Evolutionary conservation across 345 rosid species (phyloP), one percentile per base, ranked within the genome.

Genomic region (Eucalyptus tenuipes): DNA sequence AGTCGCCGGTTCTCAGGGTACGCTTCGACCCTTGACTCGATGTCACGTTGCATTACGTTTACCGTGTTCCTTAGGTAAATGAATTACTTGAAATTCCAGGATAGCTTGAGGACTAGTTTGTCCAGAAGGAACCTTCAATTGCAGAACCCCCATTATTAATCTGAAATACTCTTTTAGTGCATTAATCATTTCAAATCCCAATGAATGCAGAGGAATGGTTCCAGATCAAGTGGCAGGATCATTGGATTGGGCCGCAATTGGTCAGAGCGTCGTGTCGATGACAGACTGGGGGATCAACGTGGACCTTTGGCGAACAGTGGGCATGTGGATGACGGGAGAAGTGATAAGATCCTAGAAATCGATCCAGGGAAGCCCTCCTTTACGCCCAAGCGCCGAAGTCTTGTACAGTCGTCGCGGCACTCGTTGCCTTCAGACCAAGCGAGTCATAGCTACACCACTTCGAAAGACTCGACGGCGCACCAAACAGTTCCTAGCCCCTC

Each of bases 271-370:
- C 86, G 81, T 13, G 49, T 86, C 29, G 92, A 91, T 59, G 94
- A 86, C 85, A 88, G 49, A 87, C 88, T 87, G 31, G 90, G 94
- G 94, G 92, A 91, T 85, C 91, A 92, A 64, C 88, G 75, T 48
- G 88, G 48, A 49, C 82, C 89, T 57, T 91, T 92, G 85, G 85
- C 91, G 2, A 94, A 87, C 88, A 90, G n/a, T 47, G 90, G 88
- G 24, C 22, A 68, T 8, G 10, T 29, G 37, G 93, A 92, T 50
- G 94, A 94, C 85, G 96, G 92, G 87, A 93, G 87, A 88, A 89
- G 89, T 66, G 97, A 95, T 88, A 95, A 96, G 90, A 94, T 94
- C 87, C 96, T 97, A 22, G 96, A 94, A 92, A 91, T 96, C 16
- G 97, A 97, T 92, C 90, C 87, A 1, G 94, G 93, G 85, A 96